These are phyloP conservation scores for Fusarium sambucinum DNA, from an alignment of 2,329 filamentous ascomycete genomes.

Conservation along the genomic window DNA sequence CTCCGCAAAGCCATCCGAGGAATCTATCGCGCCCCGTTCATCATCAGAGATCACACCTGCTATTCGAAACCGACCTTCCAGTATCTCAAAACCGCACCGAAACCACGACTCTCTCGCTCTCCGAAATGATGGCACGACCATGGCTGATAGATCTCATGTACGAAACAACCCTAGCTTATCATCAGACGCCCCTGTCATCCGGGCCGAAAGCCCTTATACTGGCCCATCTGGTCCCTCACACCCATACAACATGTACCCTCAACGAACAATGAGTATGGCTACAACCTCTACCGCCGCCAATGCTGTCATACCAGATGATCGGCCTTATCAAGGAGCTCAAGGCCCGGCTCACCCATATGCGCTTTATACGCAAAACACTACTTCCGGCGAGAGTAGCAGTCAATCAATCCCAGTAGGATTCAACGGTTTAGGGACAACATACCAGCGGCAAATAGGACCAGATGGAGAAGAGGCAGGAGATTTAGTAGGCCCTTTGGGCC, in stretches of 20 bases:
- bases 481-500: slow-evolving; percentile 87
- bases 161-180: slow-evolving; percentile 51
- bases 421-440: slow-evolving; percentile 72
- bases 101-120: slow-evolving; percentile 64
- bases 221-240: slow-evolving; percentile 81
- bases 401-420: slow-evolving; percentile 78
- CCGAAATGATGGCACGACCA: slow-evolving; percentile 61
- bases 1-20: slow-evolving; percentile 25
- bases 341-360: slow-evolving; percentile 87
- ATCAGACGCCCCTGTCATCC: slow-evolving; percentile 55
- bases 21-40: slow-evolving; percentile 16
- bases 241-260: slow-evolving; percentile 86
- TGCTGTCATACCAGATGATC: slow-evolving; percentile 52
- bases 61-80: slow-evolving; percentile 61
- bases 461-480: slow-evolving; percentile 89
- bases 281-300: slow-evolving; percentile 76
- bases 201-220: slow-evolving; percentile 73
- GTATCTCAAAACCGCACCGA: slow-evolving; percentile 66
- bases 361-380: slow-evolving; percentile 85
- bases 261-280: slow-evolving; percentile 76
- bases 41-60: slow-evolving; percentile 40
- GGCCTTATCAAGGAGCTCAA: slow-evolving; percentile 68
- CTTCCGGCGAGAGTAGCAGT: slow-evolving; percentile 59
- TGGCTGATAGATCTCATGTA: slow-evolving; percentile 29
- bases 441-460: slow-evolving; percentile 78